phyloP scores from a whole-genome alignment of 306 rosid genomes.

The Prosopis cineraria region DNA sequence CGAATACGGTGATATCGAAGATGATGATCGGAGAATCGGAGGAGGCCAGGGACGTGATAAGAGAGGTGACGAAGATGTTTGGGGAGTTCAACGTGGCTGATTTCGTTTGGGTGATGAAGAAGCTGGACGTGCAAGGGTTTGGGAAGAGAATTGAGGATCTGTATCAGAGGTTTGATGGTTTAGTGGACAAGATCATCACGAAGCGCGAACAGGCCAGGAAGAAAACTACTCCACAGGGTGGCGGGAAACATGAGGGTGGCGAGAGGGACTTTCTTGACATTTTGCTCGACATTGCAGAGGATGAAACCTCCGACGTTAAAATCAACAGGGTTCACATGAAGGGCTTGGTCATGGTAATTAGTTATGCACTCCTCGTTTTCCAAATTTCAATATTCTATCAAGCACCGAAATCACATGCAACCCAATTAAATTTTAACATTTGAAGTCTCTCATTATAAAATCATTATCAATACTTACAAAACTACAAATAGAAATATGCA shows the following conservation, averaged over 20 bases:
- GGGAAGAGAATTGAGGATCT: conserved; percentile 31
- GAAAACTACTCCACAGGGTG: no score
- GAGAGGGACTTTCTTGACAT: neutral
- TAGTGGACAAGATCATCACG: conserved; percentile 30
- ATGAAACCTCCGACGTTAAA: neutral
- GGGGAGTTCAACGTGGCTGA: conserved; percentile 32
- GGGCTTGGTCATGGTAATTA: neutral
- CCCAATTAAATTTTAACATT: no score
- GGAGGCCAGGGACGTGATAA: conserved; percentile 18
- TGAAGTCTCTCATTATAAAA: no score
- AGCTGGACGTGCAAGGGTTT: conserved; percentile 28
- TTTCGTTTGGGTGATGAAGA: conserved; percentile 25
- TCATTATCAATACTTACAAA: no score
- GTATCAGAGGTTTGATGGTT: neutral
- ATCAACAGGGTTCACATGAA: neutral
- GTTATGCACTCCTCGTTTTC: no score
- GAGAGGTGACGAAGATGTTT: conserved; percentile 24
- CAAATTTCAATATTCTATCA: no score
- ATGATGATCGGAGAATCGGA: conserved; percentile 37
- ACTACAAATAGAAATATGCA: no score
- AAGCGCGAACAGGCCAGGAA: conserved; percentile 19
- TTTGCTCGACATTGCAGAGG: neutral
- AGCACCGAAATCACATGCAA: no score
- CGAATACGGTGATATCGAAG: conserved; percentile 5
- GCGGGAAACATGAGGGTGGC: no score